phyloP scores from a whole-genome alignment of 192 early-diverging fungal species.

The Coemansia sp. region DNA sequence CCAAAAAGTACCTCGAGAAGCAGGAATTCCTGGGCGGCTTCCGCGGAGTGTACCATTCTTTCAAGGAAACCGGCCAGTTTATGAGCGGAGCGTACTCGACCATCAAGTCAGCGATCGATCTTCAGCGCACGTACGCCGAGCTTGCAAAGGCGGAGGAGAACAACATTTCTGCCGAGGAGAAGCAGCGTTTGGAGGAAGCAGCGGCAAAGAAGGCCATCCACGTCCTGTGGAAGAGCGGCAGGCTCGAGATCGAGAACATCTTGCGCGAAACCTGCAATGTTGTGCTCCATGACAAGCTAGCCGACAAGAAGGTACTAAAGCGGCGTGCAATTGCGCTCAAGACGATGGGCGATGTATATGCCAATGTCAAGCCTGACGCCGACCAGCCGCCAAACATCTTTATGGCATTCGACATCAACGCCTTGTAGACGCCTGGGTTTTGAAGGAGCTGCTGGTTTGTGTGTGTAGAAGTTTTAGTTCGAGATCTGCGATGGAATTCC shows the following conservation, averaged over 20 bases:
- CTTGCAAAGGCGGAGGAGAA: conserved; percentile 90
- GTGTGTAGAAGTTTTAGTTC: background rate
- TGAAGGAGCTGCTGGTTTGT: too few species aligned
- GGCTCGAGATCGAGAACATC: conserved; percentile 93
- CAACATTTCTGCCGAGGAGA: conserved; percentile 68
- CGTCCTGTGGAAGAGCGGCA: conserved; percentile 91
- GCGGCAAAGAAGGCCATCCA: conserved; percentile 83
- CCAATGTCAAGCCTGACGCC: conserved; percentile 67
- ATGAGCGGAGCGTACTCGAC: conserved; percentile 90
- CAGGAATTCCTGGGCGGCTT: conserved; percentile 72
- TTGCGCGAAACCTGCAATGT: conserved; percentile 90
- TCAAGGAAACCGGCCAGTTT: conserved; percentile 90
- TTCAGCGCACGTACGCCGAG: conserved; percentile 88
- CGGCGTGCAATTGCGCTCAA: conserved; percentile 80
- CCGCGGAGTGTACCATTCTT: conserved; percentile 68
- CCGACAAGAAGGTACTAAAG: conserved; percentile 58
- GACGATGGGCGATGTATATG: conserved; percentile 85
- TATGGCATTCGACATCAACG: conserved; percentile 30
- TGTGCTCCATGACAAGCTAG: conserved; percentile 71
- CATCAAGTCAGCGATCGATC: conserved; percentile 88
- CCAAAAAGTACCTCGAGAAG: conserved; percentile 77
- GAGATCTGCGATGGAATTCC: background rate
- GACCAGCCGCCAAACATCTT: conserved; percentile 48
- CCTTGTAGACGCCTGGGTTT: background rate
- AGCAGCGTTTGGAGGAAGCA: conserved; percentile 66